These are phyloP conservation scores for Hansfordia pulvinata DNA, from an alignment of 2,329 filamentous ascomycete species.

Conservation along the genomic window DNA sequence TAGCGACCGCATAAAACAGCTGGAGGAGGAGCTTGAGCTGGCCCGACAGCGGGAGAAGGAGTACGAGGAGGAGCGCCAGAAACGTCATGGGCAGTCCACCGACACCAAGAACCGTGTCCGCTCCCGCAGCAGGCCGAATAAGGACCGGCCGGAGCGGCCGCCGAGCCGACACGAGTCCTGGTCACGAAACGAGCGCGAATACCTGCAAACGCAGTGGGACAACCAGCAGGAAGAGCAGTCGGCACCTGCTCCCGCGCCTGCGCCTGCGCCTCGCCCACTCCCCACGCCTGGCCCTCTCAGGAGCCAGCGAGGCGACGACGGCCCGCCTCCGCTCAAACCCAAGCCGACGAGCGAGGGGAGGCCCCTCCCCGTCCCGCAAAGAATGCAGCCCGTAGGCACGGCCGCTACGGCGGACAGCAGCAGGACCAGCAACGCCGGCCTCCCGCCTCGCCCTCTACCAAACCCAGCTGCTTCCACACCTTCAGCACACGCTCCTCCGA, in stretches of 20 bases:
- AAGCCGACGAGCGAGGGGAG: slow-evolving; percentile 28
- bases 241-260: slow-evolving; percentile 27
- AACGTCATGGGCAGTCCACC: slow-evolving; percentile 23
- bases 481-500: slow-evolving; percentile 3
- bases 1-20: slow-evolving; percentile 58
- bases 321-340: slow-evolving; percentile 15
- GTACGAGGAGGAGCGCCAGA: slow-evolving; percentile 43
- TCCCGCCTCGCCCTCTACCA: slow-evolving; percentile 12
- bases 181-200: slow-evolving; percentile 50
- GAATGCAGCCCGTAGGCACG: slow-evolving; percentile 8
- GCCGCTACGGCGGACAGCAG: slow-evolving; percentile 15
- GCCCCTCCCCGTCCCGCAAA: slow-evolving; percentile 37
- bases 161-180: slow-evolving; percentile 50
- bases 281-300: slow-evolving; percentile 3
- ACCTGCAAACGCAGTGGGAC: slow-evolving; percentile 40
- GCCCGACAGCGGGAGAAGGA: slow-evolving; percentile 49
- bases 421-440: slow-evolving; percentile 8
- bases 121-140: slow-evolving; percentile 26
- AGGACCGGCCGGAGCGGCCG: slow-evolving; percentile 20
- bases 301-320: slow-evolving; percentile 14
- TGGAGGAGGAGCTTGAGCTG: slow-evolving; percentile 59
- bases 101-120: slow-evolving; percentile 21
- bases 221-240: slow-evolving; percentile 24
- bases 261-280: slow-evolving; percentile 5
- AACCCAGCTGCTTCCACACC: slow-evolving; percentile 9